Evolutionary conservation across 805 yeast species (phyloP), one percentile per base, ranked within the genome.

Genomic region (Yarrowia yakushimensis): DNA sequence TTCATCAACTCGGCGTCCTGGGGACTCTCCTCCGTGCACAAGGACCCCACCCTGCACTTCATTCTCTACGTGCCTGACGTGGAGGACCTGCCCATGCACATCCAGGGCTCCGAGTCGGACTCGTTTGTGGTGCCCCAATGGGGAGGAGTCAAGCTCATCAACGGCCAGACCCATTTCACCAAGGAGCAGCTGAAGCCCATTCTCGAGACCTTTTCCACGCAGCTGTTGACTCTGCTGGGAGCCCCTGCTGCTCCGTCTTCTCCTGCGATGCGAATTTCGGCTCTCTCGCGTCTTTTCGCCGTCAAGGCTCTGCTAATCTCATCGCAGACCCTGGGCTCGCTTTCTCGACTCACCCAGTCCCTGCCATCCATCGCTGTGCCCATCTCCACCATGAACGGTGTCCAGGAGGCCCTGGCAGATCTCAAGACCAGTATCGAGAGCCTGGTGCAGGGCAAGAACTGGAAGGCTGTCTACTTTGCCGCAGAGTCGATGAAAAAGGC

Each of bases 311-410:
- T 90, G 63, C 76, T 77, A 42, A 79, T 81, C 25, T 81, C 96
- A 0, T 76, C 86, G 18, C 83, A 85, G n/a, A 88, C 90, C 33
- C 78, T 92, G 63, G 79, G 81, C 43, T 88, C 97, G 1, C 79
- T 94, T 62, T 76, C 84, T 31, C 85, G 90, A 64, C 76, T 93
- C 60, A 82, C 90, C 2, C 76, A 81, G 50, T 82, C 87, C 4
- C 80, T 93, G 68, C 82, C 85, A 34, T 87, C 86, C 55, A 93
- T 94, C 71, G 85, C 97, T 1, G 86, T 93, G 36, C 97, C 98
- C 0, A 81, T 81, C 55, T 77, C 83, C 10, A 93, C 96, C 0
- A 78, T 81, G 39, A 70, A 73, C 1, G 81, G 85, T 66, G 92
- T 88, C 5, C 70, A 76, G 9, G 70, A 72, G 12, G 79, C 96